Conservation (phyloP, 306 rosid genomes). For the Cyamopsis tetragonoloba region DNA sequence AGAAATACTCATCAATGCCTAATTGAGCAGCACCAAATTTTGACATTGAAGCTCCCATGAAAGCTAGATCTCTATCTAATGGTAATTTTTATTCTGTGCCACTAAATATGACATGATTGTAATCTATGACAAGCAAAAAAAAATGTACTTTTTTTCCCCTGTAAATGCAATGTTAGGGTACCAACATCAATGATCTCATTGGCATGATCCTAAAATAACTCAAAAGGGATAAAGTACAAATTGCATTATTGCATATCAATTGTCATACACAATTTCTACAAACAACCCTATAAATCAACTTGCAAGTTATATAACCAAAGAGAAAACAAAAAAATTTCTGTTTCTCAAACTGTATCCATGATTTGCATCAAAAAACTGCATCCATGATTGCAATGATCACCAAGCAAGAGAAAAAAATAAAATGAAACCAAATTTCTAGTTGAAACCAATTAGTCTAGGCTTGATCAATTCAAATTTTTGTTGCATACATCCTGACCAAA, state of each 20-base stretch:
- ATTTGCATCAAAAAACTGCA: background rate
- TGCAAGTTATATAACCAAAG: background rate
- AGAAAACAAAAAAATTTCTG: background rate
- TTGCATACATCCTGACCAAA: constrained; percentile 5
- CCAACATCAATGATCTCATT: background rate
- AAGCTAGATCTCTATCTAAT: background rate
- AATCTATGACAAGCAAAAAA: background rate
- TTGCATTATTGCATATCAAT: constrained; percentile 6
- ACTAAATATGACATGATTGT: background rate
- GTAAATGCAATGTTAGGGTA: background rate
- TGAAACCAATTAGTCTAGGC: constrained; percentile 12
- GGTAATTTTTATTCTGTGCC: background rate
- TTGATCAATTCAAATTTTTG: constrained; percentile 17
- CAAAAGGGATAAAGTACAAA: background rate
- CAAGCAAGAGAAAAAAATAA: background rate
- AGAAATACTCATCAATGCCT: background rate
- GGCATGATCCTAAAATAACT: background rate
- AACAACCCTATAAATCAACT: background rate
- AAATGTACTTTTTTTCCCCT: background rate
- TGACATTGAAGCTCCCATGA: no score
- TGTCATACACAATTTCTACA: background rate
- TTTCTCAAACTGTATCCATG: constrained; percentile 8
- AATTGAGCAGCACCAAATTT: background rate
- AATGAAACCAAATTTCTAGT: background rate
- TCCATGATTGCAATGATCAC: constrained; percentile 7